Percentiles rank a stretch among this genome's conserved stretches.
Evolutionary conservation across 306 rosid species (phyloP).

Genomic region (Malus orientalis): DNA sequence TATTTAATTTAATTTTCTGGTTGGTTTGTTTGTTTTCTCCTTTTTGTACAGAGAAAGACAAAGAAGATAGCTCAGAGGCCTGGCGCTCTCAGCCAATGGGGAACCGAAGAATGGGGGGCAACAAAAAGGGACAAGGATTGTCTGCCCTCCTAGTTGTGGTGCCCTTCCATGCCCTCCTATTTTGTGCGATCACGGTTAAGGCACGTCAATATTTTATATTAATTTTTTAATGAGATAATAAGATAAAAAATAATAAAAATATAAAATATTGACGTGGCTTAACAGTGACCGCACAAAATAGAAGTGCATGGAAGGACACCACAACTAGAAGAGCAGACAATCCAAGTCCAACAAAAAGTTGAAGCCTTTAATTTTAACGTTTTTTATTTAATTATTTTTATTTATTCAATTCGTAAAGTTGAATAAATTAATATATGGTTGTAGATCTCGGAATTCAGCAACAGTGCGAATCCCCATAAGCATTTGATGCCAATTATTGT

Average conservation of each 20-base stretch:
- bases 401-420: neutral
- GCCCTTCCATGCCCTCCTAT: too few relatives aligned
- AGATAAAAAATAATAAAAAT: too few relatives aligned
- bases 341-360: too few relatives aligned
- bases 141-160: too few relatives aligned
- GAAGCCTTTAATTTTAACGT: neutral
- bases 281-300: too few relatives aligned
- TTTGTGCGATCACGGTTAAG: too few relatives aligned
- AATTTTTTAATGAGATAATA: too few relatives aligned
- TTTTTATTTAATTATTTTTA: neutral
- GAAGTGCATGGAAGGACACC: too few relatives aligned
- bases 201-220: too few relatives aligned
- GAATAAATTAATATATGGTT: constrained; percentile 26
- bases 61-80: constrained; percentile 24
- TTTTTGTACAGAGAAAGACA: constrained; percentile 27
- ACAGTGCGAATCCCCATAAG: constrained; percentile 99
- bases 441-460: constrained; percentile 87
- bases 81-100: constrained; percentile 42
- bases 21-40: constrained; percentile 19
- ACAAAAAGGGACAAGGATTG: neutral
- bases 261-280: too few relatives aligned
- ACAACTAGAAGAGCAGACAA: too few relatives aligned
- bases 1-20: neutral
- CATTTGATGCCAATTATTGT: constrained; percentile 99
- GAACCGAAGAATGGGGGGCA: constrained; percentile 21